Evolutionary conservation across 768 basidiomycete genomes (phyloP), one percentile per base, ranked within the genome.

Genomic region (Chiua virens): DNA sequence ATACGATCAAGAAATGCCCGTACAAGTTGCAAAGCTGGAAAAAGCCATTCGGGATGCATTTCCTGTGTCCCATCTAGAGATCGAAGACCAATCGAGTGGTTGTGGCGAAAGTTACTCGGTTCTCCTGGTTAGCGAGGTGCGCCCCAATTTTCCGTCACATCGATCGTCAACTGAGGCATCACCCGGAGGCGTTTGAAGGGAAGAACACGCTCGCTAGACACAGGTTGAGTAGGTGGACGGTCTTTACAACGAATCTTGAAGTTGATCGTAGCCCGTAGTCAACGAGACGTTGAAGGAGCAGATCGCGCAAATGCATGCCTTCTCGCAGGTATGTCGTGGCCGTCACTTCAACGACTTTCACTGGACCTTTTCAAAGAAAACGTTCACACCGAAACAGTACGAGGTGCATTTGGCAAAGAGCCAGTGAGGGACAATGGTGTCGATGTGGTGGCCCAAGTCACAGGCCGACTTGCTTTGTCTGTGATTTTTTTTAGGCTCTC

Each of bases 301-400:
- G 59, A 91, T 93, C 50, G 74, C 86, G 0, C 80, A 86, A 50
- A 85, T 93, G 79, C 90, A 93, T 59, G 90, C 91, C 5, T 93
- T 93, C 69, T 90, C 90, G 14, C 90, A 93, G 83, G 91, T 90
- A 57, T 46, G 71, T 6, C 32, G 17, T 17, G 17, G 10, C 11
- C 44, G 25, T 49, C 25, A 3, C 14, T 30, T 21, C 40, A 22
- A 30, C 30, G 11, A 43, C 28, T 42, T n/a, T 25, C 32, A 21
- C 50, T 41, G 8, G 10, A 47, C 8, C 21, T 43, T 9, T 10
- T n/a, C 32, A 25, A 55, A 89, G 87, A 89, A 86, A 82, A 84
- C 87, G 0, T 80, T 82, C 50, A 89, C 87, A 5, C 85, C 81
- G 6, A 75, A 78, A 55, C 85, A 89, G 65, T 88, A 81, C 62